phyloP scores from a whole-genome alignment of 106 monocot species.

The Iris macrosiphon region DNA sequence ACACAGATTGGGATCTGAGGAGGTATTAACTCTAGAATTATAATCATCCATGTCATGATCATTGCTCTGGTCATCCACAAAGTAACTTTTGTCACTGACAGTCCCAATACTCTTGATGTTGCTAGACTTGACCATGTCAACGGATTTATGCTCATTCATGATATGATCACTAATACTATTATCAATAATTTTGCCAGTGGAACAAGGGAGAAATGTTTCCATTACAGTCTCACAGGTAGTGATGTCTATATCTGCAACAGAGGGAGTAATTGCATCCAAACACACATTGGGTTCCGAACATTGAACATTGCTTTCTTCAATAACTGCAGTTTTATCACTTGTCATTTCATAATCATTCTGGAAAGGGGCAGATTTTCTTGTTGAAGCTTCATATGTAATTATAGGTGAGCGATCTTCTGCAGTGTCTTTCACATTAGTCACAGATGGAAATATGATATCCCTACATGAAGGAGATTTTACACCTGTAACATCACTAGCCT shows the following conservation, averaged over 20 bases:
- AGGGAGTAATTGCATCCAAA: slow-evolving; percentile 2
- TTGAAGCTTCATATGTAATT: slow-evolving; percentile 2
- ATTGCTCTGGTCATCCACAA: slow-evolving; percentile 6
- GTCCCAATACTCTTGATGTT: slow-evolving; percentile 7
- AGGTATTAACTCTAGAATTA: not conserved
- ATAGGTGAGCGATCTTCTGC: slow-evolving; percentile 4
- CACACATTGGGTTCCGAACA: slow-evolving; percentile 9
- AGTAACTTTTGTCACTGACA: not conserved
- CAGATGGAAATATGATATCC: slow-evolving; percentile 1
- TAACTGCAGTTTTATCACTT: not conserved
- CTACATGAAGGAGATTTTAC: slow-evolving; percentile 7
- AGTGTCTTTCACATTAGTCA: slow-evolving; percentile 7
- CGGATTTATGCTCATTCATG: slow-evolving; percentile 7
- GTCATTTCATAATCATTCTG: slow-evolving; percentile 6
- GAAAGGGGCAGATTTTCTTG: not conserved
- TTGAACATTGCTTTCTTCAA: slow-evolving; percentile 10
- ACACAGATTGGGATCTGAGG: slow-evolving; percentile 6
- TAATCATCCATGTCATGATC: slow-evolving; percentile 5
- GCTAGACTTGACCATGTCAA: slow-evolving; percentile 3
- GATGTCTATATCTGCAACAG: slow-evolving; percentile 1
- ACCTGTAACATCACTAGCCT: slow-evolving; percentile 12
- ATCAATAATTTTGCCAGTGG: not conserved
- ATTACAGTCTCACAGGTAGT: not conserved
- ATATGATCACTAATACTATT: slow-evolving; percentile 5
- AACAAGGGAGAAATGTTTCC: slow-evolving; percentile 6